Conservation (phyloP, 2,329 filamentous ascomycete species). For the Aspergillus viridinutans region DNA sequence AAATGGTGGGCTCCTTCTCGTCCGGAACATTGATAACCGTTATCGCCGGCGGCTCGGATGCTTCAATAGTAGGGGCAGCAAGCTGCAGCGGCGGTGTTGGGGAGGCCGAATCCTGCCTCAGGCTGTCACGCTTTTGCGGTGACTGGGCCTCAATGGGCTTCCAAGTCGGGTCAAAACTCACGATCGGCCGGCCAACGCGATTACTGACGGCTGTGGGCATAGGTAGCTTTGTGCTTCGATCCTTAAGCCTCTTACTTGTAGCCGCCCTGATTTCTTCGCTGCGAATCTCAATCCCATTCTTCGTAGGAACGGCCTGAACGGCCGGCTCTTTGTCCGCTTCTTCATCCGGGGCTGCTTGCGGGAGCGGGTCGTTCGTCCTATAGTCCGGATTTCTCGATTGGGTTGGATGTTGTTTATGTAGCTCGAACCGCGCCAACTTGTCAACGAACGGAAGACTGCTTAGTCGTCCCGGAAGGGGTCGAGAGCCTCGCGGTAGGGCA, state of each 20-base stretch:
- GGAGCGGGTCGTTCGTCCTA: constrained; percentile 58
- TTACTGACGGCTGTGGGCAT: constrained; percentile 89
- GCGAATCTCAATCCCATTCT: constrained; percentile 77
- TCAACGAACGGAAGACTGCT: constrained; percentile 43
- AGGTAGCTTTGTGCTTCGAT: constrained; percentile 81
- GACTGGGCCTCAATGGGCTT: constrained; percentile 53
- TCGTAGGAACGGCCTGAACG: constrained; percentile 55
- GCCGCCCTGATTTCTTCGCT: constrained; percentile 84
- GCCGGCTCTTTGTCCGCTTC: constrained; percentile 37
- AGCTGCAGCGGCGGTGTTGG: constrained; percentile 46
- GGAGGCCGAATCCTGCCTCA: constrained; percentile 20
- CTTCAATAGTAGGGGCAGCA: constrained; percentile 27
- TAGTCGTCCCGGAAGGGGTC: constrained; percentile 41
- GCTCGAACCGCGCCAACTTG: constrained; percentile 60
- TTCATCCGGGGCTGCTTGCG: constrained; percentile 20
- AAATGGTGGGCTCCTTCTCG: constrained; percentile 36
- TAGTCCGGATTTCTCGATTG: constrained; percentile 81
- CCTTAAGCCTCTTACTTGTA: constrained; percentile 81
- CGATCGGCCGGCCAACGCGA: constrained; percentile 84
- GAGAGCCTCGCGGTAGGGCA: constrained; percentile 49
- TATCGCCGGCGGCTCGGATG: constrained; percentile 36
- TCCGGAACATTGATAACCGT: constrained; percentile 52
- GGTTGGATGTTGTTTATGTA: constrained; percentile 76
- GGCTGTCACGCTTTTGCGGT: constrained; percentile 16
- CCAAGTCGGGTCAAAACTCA: constrained; percentile 89